phyloP scores from a whole-genome alignment of 2,329 filamentous ascomycete species.

The Curvularia lunata region DNA sequence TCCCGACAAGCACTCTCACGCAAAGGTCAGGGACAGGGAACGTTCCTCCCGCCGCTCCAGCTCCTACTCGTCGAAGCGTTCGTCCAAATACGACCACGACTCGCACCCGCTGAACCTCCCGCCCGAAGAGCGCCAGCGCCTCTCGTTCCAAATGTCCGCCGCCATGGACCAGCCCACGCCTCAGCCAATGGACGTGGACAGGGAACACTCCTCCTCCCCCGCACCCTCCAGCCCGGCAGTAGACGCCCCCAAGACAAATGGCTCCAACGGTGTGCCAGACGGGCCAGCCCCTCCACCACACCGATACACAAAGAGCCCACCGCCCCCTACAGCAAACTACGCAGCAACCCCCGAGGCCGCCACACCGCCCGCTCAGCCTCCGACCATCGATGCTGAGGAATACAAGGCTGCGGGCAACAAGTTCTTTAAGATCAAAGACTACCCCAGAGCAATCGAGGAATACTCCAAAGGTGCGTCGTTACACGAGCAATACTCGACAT shows the following conservation, averaged over 20 bases:
- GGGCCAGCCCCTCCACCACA: slow-evolving; percentile 75
- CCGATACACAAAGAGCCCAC: slow-evolving; percentile 60
- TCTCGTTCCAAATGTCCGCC: slow-evolving; percentile 70
- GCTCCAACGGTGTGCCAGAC: slow-evolving; percentile 54
- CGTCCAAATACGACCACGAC: slow-evolving; percentile 64
- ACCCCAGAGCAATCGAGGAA: slow-evolving; percentile 83
- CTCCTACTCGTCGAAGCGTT: slow-evolving; percentile 46
- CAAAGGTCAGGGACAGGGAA: slow-evolving; percentile 42
- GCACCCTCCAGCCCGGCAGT: slow-evolving; percentile 56
- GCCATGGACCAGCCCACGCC: slow-evolving; percentile 59
- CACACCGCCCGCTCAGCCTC: slow-evolving; percentile 50
- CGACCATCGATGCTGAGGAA: slow-evolving; percentile 80
- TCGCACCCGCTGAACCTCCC: slow-evolving; percentile 89
- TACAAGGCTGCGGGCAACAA: slow-evolving; percentile 96
- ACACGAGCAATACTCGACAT: slow-evolving; percentile 8
- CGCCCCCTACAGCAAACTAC: slow-evolving; percentile 50
- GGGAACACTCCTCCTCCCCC: slow-evolving; percentile 65
- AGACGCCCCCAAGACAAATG: slow-evolving; percentile 59
- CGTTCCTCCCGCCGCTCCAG: slow-evolving; percentile 37
- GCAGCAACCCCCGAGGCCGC: slow-evolving; percentile 48
- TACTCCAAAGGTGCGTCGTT: slow-evolving; percentile 83
- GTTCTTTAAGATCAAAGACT: slow-evolving; percentile 95
- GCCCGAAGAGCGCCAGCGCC: slow-evolving; percentile 82
- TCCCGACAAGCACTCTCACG: slow-evolving; percentile 47
- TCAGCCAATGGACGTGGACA: slow-evolving; percentile 79